Base-by-base conservation (phyloP, 2,329 filamentous ascomycete genomes). In the Fusarium liriodendri region DNA sequence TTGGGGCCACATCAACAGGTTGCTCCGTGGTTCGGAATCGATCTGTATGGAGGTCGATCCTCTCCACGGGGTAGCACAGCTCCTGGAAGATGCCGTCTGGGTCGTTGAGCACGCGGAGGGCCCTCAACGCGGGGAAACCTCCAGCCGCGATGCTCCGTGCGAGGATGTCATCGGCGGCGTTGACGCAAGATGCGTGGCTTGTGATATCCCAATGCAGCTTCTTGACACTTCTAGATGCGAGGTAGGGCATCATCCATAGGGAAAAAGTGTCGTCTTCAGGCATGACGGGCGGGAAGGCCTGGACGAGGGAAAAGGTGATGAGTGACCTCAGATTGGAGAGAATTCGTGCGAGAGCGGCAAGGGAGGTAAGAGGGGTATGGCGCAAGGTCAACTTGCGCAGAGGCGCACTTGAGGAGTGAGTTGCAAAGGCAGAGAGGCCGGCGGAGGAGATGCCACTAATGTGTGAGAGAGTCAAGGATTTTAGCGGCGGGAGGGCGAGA, bases 21-120 rank as follows among this genome's bases (percentile, higher is more conserved):
- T 65, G 64, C n/a, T 76, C 72, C 2, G 69, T 42, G 20, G 54
- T 27, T 22, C 82, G 83, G 77, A 86, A 87, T 25, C 85, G 85
- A 70, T 90, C 88, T 11, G 81, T 82, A 1, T 87, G 84, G 25
- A 88, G 82, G 45, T 90, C 86, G 22, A 89, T 84, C 33, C 86
- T 85, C 33, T 88, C 88, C 5, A 87, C 83, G 1, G 93, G 93
- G 50, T 87, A 88, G 80, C 93, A 95, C 1, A 95, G 86, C 2
- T 85, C 83, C 81, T 95, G 93, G 71, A 95, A 90, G 9, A 89
- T 75, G 29, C 93, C 93, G 6, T 93, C 89, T 2, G 92, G 88
- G 73, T 95, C 93, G 66, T 90, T 90, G 2, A 92, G 93, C 0
- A 90, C 86, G 63, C 93, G 89, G 20, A 95, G 82, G 2, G 79